A percentile compares a stretch with the other conserved stretches of the same genome.
These are phyloP conservation scores for Beta macrorhiza DNA, from an alignment of 179 eudicot genomes.

Conservation along the genomic window DNA sequence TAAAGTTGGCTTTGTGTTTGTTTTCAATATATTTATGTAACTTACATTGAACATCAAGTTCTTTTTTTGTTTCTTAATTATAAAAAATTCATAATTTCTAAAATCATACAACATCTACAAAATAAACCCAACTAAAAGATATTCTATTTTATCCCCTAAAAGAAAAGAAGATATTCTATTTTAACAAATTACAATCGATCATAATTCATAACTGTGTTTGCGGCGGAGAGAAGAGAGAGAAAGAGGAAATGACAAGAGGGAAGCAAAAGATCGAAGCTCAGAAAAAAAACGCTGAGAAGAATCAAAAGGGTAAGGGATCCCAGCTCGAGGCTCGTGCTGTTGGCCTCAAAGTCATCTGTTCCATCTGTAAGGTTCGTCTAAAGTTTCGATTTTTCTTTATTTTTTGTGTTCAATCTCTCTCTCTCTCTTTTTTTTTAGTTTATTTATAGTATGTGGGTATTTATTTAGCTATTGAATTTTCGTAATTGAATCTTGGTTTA, in stretches of 20 bases:
- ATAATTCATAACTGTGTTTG: no score
- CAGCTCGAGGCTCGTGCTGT: slow-evolving; percentile 77
- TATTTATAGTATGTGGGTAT: neutral
- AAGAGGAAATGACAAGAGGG: slow-evolving; percentile 60
- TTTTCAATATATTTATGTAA: no score
- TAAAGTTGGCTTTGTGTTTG: no score
- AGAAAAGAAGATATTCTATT: no score
- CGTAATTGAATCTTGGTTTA: neutral
- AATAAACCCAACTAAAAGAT: no score
- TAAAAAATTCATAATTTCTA: no score
- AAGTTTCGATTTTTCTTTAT: neutral
- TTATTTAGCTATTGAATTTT: neutral
- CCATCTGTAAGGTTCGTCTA: slow-evolving; percentile 56
- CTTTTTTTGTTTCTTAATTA: no score
- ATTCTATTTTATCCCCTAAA: no score
- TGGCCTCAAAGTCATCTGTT: slow-evolving; percentile 68
- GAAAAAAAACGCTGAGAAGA: slow-evolving; percentile 61
- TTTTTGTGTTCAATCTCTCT: neutral
- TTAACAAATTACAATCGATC: no score
- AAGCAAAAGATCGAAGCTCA: slow-evolving; percentile 86
- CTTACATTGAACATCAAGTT: no score
- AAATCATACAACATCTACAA: no score
- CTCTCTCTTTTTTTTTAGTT: neutral
- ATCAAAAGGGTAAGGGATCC: slow-evolving; percentile 67
- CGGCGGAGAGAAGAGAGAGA: no score